Conservation (phyloP, 2,329 filamentous ascomycete species). For the Alternaria hordeiaustralica region DNA sequence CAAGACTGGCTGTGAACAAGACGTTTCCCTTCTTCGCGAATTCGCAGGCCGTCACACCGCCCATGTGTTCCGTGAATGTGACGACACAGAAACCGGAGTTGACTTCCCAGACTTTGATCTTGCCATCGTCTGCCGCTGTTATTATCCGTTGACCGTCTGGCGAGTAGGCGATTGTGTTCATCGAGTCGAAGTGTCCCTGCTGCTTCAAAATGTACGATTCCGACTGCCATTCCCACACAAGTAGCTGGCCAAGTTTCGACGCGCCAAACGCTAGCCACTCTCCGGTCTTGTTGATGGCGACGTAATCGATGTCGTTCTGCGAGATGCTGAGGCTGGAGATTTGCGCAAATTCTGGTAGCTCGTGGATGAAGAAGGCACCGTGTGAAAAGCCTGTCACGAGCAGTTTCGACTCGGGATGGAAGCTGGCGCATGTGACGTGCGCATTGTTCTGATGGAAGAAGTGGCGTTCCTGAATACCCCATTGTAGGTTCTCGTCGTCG, state of each 20-base stretch:
- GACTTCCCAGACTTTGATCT: constrained; percentile 98
- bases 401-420: constrained; percentile 85
- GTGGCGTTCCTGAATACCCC: constrained; percentile 89
- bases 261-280: constrained; percentile 98
- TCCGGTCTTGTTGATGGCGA: constrained; percentile 90
- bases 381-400: constrained; percentile 97
- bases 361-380: constrained; percentile 91
- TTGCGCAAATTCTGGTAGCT: constrained; percentile 93
- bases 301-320: constrained; percentile 93
- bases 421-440: constrained; percentile 87
- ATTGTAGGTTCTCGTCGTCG: constrained; percentile 74
- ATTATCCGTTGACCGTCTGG: constrained; percentile 93
- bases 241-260: constrained; percentile 90
- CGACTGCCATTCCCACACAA: constrained; percentile 99
- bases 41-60: constrained; percentile 90
- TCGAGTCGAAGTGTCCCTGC: constrained; percentile 94
- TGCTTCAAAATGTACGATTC: constrained; percentile 99
- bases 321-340: constrained; percentile 95
- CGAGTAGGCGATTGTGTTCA: constrained; percentile 92
- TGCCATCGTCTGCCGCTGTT: constrained; percentile 93
- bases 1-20: constrained; percentile 91
- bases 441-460: constrained; percentile 94
- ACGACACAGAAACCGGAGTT: constrained; percentile 97
- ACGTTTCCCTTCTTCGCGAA: constrained; percentile 96
- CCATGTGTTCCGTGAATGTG: constrained; percentile 96